A percentile compares a stretch with the other conserved stretches of the same genome.
phyloP scores from a whole-genome alignment of 2,329 filamentous ascomycete species.

The Beauveria bassiana region DNA sequence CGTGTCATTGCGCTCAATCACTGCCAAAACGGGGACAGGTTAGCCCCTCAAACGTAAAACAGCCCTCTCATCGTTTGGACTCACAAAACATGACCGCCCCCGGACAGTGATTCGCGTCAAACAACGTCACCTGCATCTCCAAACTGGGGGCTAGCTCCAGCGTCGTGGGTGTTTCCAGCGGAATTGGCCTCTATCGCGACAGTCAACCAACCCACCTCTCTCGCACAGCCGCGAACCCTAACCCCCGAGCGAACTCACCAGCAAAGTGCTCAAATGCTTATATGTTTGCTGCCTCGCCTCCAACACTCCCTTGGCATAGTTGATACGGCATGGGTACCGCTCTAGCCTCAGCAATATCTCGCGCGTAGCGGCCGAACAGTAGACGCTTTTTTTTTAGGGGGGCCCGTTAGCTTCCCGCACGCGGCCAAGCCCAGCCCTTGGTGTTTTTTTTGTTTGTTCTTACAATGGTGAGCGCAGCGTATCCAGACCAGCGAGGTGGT shows the following conservation, averaged over 20 bases:
- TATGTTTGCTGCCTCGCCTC: constrained; percentile 70
- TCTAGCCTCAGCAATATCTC: constrained; percentile 77
- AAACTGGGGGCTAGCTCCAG: constrained; percentile 66
- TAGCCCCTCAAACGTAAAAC: not conserved
- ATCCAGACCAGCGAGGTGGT: constrained; percentile 78
- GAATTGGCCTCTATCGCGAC: constrained; percentile 59
- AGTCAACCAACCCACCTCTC: not conserved
- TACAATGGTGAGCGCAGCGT: constrained; percentile 67
- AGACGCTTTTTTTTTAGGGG: constrained; percentile 46
- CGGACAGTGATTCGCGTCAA: constrained; percentile 88
- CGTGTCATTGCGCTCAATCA: constrained; percentile 67
- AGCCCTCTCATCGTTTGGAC: constrained; percentile 15
- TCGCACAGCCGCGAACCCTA: not conserved
- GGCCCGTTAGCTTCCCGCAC: not conserved
- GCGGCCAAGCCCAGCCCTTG: not conserved
- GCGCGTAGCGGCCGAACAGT: constrained; percentile 78
- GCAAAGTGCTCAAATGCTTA: constrained; percentile 61
- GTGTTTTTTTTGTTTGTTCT: constrained; percentile 11
- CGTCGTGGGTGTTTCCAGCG: constrained; percentile 68
- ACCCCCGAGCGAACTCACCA: constrained; percentile 37
- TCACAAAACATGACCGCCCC: constrained; percentile 82
- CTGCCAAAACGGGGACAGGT: constrained; percentile 22
- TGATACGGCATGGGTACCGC: constrained; percentile 71
- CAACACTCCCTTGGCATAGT: constrained; percentile 68
- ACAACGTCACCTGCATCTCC: constrained; percentile 70